Evolutionary conservation across 164 flowering plant genomes (phyloP).

Genomic region (Vitis labrusca): DNA sequence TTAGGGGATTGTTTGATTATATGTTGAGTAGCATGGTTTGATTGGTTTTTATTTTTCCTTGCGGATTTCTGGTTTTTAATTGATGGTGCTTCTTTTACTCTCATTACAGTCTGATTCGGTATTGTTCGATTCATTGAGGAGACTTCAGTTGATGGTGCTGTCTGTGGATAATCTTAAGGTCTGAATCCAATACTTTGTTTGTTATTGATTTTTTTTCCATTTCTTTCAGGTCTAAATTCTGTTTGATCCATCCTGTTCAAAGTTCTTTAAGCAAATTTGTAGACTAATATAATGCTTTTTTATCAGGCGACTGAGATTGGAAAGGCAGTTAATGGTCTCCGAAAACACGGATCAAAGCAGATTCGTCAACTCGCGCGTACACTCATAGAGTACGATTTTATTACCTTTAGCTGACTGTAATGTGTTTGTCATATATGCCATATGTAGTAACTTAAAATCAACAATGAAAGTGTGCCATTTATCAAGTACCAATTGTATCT

Average conservation of each 20-base stretch:
- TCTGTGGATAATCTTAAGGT: slow-evolving; percentile 75
- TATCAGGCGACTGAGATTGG: slow-evolving; percentile 90
- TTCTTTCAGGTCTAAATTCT: background rate
- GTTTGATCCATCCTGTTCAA: too few relatives aligned
- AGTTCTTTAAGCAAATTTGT: background rate
- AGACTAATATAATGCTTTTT: background rate
- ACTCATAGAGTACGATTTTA: slow-evolving; percentile 62
- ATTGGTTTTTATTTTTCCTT: background rate
- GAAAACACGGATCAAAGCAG: slow-evolving; percentile 65
- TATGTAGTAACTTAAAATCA: too few relatives aligned
- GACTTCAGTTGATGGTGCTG: slow-evolving; percentile 77
- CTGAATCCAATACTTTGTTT: slow-evolving; percentile 4
- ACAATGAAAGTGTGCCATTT: too few relatives aligned
- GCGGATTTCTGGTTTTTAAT: slow-evolving; percentile 5
- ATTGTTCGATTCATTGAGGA: slow-evolving; percentile 71
- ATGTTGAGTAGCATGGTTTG: background rate
- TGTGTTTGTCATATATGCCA: too few relatives aligned
- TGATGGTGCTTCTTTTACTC: slow-evolving; percentile 8
- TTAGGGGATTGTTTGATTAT: too few relatives aligned
- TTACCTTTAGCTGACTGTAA: background rate
- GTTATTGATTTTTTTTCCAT: background rate
- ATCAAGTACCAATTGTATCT: background rate
- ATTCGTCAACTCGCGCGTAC: slow-evolving; percentile 54
- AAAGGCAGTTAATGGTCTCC: slow-evolving; percentile 67
- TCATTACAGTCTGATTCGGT: slow-evolving; percentile 58